Evolutionary conservation across 2,329 filamentous ascomycete genomes (phyloP).

Genomic region (Eutypella sp.): DNA sequence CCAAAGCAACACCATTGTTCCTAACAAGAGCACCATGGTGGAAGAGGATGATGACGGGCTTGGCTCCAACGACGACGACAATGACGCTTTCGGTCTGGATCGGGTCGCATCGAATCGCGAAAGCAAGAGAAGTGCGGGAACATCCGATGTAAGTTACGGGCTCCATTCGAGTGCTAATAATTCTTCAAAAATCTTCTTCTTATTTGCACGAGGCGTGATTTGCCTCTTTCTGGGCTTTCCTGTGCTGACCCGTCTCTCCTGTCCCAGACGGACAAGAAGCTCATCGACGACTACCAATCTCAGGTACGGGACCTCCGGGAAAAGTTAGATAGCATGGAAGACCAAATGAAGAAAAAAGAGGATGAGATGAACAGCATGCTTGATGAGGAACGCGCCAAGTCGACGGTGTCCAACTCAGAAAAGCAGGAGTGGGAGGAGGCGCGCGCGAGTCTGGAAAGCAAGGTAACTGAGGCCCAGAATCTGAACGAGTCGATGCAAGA

Average conservation of each 20-base stretch:
- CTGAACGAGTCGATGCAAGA: slow-evolving; percentile 75
- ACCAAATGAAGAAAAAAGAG: slow-evolving; percentile 64
- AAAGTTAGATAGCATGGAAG: slow-evolving; percentile 69
- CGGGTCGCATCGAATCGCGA: slow-evolving; percentile 25
- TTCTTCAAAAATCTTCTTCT: too few relatives aligned
- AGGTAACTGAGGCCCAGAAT: slow-evolving; percentile 67
- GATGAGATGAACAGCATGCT: slow-evolving; percentile 59
- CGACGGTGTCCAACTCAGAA: slow-evolving; percentile 51
- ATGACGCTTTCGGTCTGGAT: slow-evolving; percentile 60
- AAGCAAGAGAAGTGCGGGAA: slow-evolving; percentile 30
- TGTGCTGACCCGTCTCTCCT: slow-evolving; percentile 8
- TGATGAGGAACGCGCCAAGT: slow-evolving; percentile 52
- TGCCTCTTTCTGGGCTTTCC: too few relatives aligned
- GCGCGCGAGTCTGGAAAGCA: slow-evolving; percentile 63
- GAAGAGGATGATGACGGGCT: slow-evolving; percentile 82
- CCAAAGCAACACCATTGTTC: slow-evolving; percentile 92
- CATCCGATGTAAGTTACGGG: slow-evolving; percentile 31
- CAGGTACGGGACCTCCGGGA: slow-evolving; percentile 71
- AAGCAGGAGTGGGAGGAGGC: slow-evolving; percentile 68
- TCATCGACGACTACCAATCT: slow-evolving; percentile 73
- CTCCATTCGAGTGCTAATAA: too few relatives aligned
- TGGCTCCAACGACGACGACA: slow-evolving; percentile 53
- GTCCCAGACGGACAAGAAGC: slow-evolving; percentile 58
- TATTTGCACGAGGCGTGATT: too few relatives aligned
- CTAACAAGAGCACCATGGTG: slow-evolving; percentile 96